Evolutionary conservation across 2,329 filamentous ascomycete species (phyloP).

Genomic region (Botryotinia convoluta): DNA sequence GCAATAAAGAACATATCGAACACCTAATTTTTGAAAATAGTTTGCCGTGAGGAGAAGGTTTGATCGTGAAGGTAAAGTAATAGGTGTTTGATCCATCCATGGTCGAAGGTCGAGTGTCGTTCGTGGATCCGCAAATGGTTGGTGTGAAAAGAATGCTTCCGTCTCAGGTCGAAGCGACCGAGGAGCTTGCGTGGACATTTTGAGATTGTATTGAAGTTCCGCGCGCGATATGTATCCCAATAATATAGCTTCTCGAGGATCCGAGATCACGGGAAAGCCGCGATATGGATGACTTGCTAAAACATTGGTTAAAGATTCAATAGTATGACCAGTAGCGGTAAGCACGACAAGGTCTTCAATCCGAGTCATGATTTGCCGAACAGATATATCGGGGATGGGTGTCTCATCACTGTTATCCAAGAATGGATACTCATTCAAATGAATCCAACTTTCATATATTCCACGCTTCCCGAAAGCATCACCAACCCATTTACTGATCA

Average conservation of each 20-base stretch:
- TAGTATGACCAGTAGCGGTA: constrained; percentile 82
- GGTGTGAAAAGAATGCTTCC: constrained; percentile 80
- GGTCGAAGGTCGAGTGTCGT: constrained; percentile 83
- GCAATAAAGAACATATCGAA: constrained; percentile 85
- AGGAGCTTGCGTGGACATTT: constrained; percentile 54
- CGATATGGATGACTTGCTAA: constrained; percentile 75
- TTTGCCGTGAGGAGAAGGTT: constrained; percentile 80
- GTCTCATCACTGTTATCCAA: constrained; percentile 85
- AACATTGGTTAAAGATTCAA: constrained; percentile 68
- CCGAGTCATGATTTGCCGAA: constrained; percentile 87
- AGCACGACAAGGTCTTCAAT: constrained; percentile 88
- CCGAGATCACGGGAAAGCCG: constrained; percentile 86
- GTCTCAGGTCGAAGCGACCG: constrained; percentile 65
- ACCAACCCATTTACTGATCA: constrained; percentile 97
- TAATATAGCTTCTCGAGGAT: constrained; percentile 72
- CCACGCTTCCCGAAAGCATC: constrained; percentile 89
- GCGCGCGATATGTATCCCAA: constrained; percentile 92
- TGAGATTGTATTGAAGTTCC: constrained; percentile 80
- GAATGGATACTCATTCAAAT: constrained; percentile 92
- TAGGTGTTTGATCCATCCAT: constrained; percentile 99
- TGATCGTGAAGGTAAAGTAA: constrained; percentile 76
- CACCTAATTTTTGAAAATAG: constrained; percentile 92
- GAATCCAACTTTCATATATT: constrained; percentile 98
- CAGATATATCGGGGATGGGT: constrained; percentile 76
- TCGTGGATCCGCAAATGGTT: constrained; percentile 73